phyloP scores from a whole-genome alignment of 345 rosid genomes.

The Eucalyptus marginata region DNA sequence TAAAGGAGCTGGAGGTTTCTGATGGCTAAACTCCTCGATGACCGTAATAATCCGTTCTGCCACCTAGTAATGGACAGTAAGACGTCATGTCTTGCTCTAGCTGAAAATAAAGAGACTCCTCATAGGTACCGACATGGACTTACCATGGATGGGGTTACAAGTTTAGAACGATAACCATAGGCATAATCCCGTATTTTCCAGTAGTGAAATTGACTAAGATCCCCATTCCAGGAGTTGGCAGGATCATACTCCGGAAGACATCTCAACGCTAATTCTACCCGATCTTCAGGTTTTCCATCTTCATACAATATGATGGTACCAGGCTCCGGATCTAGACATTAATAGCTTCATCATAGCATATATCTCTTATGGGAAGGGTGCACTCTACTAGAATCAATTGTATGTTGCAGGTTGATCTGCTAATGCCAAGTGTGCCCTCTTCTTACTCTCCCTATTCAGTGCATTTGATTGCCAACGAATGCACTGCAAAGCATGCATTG shows the following conservation, averaged over 20 bases:
- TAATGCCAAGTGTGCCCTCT: neutral
- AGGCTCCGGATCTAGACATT: conserved; percentile 45
- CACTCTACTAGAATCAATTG: neutral
- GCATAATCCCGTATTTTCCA: conserved; percentile 93
- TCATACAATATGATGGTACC: conserved; percentile 31
- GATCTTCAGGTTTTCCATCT: conserved; percentile 49
- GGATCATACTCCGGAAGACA: conserved; percentile 63
- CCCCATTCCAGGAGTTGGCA: conserved; percentile 21
- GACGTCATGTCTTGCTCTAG: neutral
- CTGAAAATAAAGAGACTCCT: neutral
- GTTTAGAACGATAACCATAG: conserved; percentile 59
- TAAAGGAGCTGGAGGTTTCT: conserved; percentile 49
- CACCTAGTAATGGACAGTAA: conserved; percentile 27
- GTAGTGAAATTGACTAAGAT: conserved; percentile 30
- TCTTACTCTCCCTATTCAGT: neutral
- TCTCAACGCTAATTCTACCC: conserved; percentile 48
- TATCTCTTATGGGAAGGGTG: neutral
- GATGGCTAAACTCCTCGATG: conserved; percentile 39
- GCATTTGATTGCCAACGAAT: neutral
- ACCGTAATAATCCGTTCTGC: conserved; percentile 44
- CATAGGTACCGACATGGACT: neutral
- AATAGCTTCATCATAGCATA: neutral
- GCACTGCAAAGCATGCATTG: neutral
- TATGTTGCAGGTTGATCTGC: neutral
- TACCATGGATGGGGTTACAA: conserved; percentile 60